Conservation (phyloP, 1,284 basidiomycete genomes). For the Ustilago loliicola region DNA sequence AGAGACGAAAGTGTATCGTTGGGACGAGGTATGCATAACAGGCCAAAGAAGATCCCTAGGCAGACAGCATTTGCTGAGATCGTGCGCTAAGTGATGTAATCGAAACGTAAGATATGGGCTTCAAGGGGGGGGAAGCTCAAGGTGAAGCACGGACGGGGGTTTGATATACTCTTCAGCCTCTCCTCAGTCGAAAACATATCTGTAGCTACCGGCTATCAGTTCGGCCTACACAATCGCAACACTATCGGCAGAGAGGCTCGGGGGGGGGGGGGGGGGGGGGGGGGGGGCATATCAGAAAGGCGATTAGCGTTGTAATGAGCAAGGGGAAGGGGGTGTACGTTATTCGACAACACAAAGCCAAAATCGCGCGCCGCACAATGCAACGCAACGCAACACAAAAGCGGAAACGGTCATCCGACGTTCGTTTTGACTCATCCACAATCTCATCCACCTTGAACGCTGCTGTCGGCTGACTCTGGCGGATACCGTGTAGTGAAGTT, state of each 20-base stretch:
- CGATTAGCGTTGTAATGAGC: background rate
- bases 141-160: background rate
- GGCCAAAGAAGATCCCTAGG: background rate
- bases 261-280: too few relatives aligned
- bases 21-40: slow-evolving; percentile 7
- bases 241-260: too few relatives aligned
- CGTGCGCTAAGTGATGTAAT: background rate
- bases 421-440: background rate
- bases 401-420: background rate
- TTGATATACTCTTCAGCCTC: slow-evolving; percentile 11
- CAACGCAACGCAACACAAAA: too few relatives aligned
- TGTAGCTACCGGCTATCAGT: too few relatives aligned
- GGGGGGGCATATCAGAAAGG: background rate
- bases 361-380: too few relatives aligned
- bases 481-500: too few relatives aligned
- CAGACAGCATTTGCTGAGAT: background rate
- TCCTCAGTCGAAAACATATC: background rate
- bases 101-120: too few relatives aligned
- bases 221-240: too few relatives aligned
- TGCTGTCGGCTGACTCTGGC: too few relatives aligned
- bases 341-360: slow-evolving; percentile 8
- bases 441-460: too few relatives aligned
- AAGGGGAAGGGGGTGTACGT: background rate
- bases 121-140: too few relatives aligned
- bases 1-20: slow-evolving; percentile 9